Conservation (phyloP, 164 flowering plant species). For the Nymphaea colorata region DNA sequence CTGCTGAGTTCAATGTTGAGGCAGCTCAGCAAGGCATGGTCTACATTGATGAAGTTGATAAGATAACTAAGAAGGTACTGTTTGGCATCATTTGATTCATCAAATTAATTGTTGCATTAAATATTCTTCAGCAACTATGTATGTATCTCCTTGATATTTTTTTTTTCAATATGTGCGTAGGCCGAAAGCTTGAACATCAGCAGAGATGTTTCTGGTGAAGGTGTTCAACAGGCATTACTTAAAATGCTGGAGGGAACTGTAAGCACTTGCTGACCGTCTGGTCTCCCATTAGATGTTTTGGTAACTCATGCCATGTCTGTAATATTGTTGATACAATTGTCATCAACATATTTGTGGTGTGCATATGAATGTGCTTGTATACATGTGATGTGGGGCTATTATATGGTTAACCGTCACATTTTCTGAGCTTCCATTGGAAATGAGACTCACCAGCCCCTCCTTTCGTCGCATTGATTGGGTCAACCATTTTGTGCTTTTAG, state of each 20-base stretch:
- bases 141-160: not conserved
- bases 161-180: constrained; percentile 22
- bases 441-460: no score
- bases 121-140: not conserved
- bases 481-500: no score
- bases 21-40: constrained; percentile 99
- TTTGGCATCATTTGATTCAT: not conserved
- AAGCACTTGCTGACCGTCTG: constrained; percentile 18
- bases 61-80: constrained; percentile 90
- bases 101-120: not conserved
- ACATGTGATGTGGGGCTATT: no score
- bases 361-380: constrained; percentile 6
- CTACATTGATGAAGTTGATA: constrained; percentile 99
- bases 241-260: constrained; percentile 99
- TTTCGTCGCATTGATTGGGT: no score
- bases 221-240: constrained; percentile 93
- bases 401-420: no score
- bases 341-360: constrained; percentile 53
- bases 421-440: no score
- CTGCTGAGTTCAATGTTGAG: constrained; percentile 88
- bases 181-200: constrained; percentile 87
- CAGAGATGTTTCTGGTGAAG: constrained; percentile 99
- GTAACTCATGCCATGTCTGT: no score
- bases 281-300: no score
- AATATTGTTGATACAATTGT: no score